Conservation (phyloP, 2,329 filamentous ascomycete genomes). For the Penicillium crustosum region DNA sequence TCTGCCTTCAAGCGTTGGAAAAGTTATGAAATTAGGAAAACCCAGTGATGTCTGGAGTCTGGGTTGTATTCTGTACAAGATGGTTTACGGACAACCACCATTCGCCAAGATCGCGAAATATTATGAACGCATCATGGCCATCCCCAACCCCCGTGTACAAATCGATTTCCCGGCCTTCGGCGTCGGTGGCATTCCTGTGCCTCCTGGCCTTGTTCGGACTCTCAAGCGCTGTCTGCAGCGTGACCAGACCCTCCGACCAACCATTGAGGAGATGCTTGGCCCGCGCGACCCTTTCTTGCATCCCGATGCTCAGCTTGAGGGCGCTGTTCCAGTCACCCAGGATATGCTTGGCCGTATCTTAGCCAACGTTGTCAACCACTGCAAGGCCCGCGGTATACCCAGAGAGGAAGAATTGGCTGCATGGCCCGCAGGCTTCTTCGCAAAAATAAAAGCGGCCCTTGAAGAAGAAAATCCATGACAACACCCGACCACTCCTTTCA, state of each 20-base stretch:
- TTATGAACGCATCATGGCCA: constrained; percentile 70
- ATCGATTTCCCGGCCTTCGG: constrained; percentile 50
- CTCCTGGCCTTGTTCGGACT: constrained; percentile 56
- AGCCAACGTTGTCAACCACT: constrained; percentile 60
- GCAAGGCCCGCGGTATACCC: constrained; percentile 56
- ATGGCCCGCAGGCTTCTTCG: constrained; percentile 51
- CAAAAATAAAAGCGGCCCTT: constrained; percentile 48
- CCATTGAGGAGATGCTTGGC: constrained; percentile 56
- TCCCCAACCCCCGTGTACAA: constrained; percentile 50
- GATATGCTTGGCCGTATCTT: constrained; percentile 62
- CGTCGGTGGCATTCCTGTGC: constrained; percentile 52
- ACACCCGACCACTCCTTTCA: constrained; percentile 20
- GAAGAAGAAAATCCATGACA: constrained; percentile 43
- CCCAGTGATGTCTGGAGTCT: constrained; percentile 95
- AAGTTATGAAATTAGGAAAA: constrained; percentile 93
- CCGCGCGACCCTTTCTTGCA: constrained; percentile 59
- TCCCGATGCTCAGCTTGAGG: constrained; percentile 51
- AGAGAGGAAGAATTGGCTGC: constrained; percentile 55
- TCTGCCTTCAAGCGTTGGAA: constrained; percentile 51
- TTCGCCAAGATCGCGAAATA: constrained; percentile 90
- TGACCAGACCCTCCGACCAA: constrained; percentile 57
- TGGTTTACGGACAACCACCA: constrained; percentile 95
- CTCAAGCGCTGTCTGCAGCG: constrained; percentile 60
- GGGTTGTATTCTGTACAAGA: constrained; percentile 95
- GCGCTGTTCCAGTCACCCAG: constrained; percentile 53